Evolutionary conservation across 1,284 basidiomycete species (phyloP).

Genomic region (Lignosus rhinocerotis): DNA sequence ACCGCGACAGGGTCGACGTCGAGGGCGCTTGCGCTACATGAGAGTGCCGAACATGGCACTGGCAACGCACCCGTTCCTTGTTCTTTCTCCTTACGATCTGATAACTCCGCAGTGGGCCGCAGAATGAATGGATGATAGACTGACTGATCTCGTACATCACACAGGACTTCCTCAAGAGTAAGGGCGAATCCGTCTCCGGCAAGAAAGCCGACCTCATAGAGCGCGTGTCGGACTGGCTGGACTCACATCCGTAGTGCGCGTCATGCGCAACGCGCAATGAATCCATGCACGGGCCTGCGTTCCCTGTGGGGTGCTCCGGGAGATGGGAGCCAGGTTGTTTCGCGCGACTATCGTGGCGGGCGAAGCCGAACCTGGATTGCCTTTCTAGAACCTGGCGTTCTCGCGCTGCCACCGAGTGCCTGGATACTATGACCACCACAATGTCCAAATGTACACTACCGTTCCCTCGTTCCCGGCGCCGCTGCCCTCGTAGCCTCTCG

Average conservation of each 20-base stretch:
- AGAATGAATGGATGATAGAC: neutral
- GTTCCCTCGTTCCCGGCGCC: conserved; percentile 5
- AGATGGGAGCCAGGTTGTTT: neutral
- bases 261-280: neutral
- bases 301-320: neutral
- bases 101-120: conserved; percentile 13
- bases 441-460: conserved; percentile 1
- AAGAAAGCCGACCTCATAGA: conserved; percentile 72
- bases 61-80: conserved; percentile 13
- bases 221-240: conserved; percentile 61
- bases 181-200: conserved; percentile 58
- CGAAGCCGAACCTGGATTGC: conserved; percentile 3
- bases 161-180: conserved; percentile 70
- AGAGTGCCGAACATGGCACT: conserved; percentile 4
- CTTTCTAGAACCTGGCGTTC: conserved; percentile 14
- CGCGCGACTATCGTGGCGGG: conserved; percentile 23
- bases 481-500: conserved; percentile 9
- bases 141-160: conserved; percentile 8
- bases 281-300: neutral
- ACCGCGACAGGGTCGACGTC: conserved; percentile 5
- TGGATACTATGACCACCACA: conserved; percentile 22
- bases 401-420: conserved; percentile 18
- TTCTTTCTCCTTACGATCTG: neutral
- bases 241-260: conserved; percentile 35
- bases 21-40: conserved; percentile 2